phyloP scores from a whole-genome alignment of 257 asterid genomes.

The Verbena officinalis region DNA sequence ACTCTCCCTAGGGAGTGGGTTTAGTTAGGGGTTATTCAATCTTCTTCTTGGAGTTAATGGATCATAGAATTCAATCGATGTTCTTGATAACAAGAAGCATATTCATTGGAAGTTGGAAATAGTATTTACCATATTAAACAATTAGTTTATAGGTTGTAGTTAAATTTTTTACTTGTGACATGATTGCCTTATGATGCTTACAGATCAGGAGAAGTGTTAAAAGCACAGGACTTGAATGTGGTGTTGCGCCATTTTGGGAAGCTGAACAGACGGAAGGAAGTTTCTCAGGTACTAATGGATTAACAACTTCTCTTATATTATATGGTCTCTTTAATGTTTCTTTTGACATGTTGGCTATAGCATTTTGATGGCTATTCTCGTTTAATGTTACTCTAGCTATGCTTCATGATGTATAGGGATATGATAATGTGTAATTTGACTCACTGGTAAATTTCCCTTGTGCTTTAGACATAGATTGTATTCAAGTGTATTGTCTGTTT shows the following conservation, averaged over 20 bases:
- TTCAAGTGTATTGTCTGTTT: constrained; percentile 18
- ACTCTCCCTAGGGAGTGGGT: constrained; percentile 4
- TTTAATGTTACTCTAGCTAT: constrained; percentile 11
- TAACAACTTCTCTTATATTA: constrained; percentile 13
- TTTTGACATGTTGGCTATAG: constrained; percentile 11
- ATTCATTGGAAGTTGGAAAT: no score
- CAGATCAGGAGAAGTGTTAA: constrained; percentile 74
- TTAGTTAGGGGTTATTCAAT: not conserved
- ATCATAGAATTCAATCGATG: not conserved
- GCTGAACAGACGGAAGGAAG: constrained; percentile 69
- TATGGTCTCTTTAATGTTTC: not conserved
- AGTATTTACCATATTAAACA: not conserved
- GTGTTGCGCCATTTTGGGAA: constrained; percentile 84
- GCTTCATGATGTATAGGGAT: constrained; percentile 2
- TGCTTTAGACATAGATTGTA: not conserved
- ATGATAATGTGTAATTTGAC: constrained; percentile 3
- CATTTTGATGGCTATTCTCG: constrained; percentile 21
- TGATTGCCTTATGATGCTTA: constrained; percentile 20
- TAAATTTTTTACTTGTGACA: not conserved
- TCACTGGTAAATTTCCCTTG: not conserved
- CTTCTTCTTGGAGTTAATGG: constrained; percentile 11
- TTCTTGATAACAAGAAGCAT: constrained; percentile 13
- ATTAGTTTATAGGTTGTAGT: not conserved
- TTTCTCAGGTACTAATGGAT: constrained; percentile 62
- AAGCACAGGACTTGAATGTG: constrained; percentile 74